Conservation (phyloP, 192 early-diverging fungal genomes). For the Coemansia sp. region DNA sequence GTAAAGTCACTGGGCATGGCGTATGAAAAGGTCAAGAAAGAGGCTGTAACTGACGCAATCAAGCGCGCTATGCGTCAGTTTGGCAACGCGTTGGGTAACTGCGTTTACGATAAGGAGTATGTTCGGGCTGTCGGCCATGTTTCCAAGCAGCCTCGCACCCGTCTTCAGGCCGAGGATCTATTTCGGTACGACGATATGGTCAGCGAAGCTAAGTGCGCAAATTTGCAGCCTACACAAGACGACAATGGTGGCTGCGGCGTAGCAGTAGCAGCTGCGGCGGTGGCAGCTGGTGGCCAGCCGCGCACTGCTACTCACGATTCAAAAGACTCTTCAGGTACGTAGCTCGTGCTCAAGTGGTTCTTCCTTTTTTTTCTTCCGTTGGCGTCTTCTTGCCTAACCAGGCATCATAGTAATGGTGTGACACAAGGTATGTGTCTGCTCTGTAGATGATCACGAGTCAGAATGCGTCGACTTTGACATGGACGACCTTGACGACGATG, state of each 20-base stretch:
- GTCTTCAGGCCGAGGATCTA: slow-evolving; percentile 25
- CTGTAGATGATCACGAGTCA: slow-evolving; percentile 8
- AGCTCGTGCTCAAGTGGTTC: neutral
- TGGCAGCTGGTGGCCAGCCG: neutral
- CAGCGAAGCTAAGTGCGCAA: neutral
- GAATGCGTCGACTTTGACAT: slow-evolving; percentile 44
- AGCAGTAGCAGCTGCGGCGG: neutral
- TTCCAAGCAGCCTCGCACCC: slow-evolving; percentile 37
- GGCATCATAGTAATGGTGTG: too few species aligned
- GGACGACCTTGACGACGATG: slow-evolving; percentile 31
- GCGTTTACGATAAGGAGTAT: slow-evolving; percentile 85
- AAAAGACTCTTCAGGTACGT: neutral
- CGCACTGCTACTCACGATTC: neutral
- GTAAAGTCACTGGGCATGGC: slow-evolving; percentile 73
- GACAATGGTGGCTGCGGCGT: neutral
- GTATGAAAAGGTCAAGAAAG: slow-evolving; percentile 92
- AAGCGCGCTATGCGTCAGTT: slow-evolving; percentile 88
- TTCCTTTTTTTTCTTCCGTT: too few species aligned
- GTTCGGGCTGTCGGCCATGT: slow-evolving; percentile 40
- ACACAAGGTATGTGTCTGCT: neutral
- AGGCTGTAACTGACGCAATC: slow-evolving; percentile 86
- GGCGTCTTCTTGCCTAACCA: too few species aligned
- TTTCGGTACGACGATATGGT: slow-evolving; percentile 42
- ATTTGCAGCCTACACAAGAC: neutral
- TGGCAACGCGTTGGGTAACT: slow-evolving; percentile 86